These are phyloP conservation scores for Xylaria sp. DNA, from an alignment of 2,329 filamentous ascomycete species.

Conservation along the genomic window DNA sequence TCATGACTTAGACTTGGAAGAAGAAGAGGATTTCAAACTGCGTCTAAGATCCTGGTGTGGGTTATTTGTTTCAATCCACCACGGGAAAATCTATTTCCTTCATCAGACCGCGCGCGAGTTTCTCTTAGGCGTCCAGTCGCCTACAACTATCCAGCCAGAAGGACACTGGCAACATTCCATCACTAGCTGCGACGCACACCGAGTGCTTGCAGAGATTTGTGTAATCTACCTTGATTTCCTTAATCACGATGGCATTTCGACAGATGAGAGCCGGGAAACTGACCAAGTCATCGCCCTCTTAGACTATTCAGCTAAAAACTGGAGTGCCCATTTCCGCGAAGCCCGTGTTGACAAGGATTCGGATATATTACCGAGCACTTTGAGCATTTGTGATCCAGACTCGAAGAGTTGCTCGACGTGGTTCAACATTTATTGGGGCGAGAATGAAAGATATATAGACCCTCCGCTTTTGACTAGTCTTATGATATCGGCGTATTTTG, in stretches of 20 bases:
- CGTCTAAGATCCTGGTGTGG: conserved; percentile 28
- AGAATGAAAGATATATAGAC: no score
- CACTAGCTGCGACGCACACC: conserved; percentile 14
- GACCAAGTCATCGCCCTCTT: not conserved
- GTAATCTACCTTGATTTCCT: conserved; percentile 21
- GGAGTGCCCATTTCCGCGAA: conserved; percentile 19
- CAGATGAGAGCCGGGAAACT: not conserved
- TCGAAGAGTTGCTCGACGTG: conserved; percentile 3
- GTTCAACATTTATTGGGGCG: not conserved
- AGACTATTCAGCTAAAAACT: conserved; percentile 16
- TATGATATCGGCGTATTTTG: conserved; percentile 4
- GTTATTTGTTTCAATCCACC: conserved; percentile 27
- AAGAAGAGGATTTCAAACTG: conserved; percentile 13
- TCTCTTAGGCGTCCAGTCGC: not conserved
- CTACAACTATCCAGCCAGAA: not conserved
- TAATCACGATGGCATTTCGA: not conserved
- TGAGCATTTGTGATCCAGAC: conserved; percentile 11
- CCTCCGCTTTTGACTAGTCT: conserved; percentile 1
- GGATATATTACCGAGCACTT: not conserved
- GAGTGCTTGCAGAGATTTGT: conserved; percentile 19
- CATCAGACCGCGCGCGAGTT: conserved; percentile 35
- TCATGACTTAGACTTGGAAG: conserved; percentile 23
- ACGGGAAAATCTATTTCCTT: conserved; percentile 28
- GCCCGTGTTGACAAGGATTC: conserved; percentile 7
- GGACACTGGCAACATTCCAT: conserved; percentile 27